phyloP scores from a whole-genome alignment of 1,284 basidiomycete genomes.

The Fistulinella cinereoalba region DNA sequence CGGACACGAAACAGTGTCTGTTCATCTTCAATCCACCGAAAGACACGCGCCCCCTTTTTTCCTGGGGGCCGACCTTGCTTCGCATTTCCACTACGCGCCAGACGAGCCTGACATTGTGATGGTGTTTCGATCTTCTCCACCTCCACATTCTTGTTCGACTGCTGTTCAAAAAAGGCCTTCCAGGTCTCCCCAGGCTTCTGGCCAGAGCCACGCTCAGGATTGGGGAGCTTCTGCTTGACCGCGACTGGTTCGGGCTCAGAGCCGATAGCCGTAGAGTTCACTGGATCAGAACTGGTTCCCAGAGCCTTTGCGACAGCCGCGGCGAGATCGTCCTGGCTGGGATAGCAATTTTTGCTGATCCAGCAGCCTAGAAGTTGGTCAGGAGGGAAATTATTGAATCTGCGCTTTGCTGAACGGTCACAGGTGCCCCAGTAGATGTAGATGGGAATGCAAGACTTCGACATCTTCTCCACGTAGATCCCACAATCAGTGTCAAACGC shows the following conservation, averaged over 20 bases:
- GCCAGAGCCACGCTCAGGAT: not conserved
- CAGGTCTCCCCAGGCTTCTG: not conserved
- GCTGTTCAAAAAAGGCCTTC: not conserved
- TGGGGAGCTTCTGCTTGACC: no score
- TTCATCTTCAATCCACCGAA: not conserved
- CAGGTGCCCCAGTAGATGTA: constrained; percentile 4
- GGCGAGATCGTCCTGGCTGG: no score
- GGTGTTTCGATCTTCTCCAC: not conserved
- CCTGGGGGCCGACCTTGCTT: not conserved
- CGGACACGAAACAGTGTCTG: not conserved
- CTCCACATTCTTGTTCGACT: not conserved
- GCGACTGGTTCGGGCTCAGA: no score
- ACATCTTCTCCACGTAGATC: not conserved
- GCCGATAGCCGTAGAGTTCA: not conserved
- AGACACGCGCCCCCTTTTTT: not conserved
- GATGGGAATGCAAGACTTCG: not conserved
- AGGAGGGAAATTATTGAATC: constrained; percentile 1
- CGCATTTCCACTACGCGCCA: not conserved
- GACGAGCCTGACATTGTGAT: not conserved
- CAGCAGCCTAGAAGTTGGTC: no score
- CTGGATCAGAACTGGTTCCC: no score
- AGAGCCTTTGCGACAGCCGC: no score
- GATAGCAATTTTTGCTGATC: no score
- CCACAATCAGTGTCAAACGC: not conserved
- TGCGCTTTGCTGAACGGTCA: not conserved